phyloP scores from a whole-genome alignment of 768 basidiomycete species.

The Amanita rimosa region DNA sequence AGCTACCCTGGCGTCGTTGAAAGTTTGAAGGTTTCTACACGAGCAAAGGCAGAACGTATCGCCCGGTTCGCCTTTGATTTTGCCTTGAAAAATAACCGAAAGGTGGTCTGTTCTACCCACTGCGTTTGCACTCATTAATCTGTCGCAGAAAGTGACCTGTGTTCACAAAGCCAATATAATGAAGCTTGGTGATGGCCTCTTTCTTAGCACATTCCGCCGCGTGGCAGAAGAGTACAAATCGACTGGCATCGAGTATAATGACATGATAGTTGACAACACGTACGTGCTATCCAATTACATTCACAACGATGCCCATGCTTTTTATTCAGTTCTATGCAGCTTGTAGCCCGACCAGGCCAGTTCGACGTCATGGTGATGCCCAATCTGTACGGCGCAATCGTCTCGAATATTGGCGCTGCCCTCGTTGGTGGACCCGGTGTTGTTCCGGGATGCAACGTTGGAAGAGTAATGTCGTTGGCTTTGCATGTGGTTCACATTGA shows the following conservation, averaged over 20 bases:
- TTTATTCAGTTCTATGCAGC: slow-evolving; percentile 83
- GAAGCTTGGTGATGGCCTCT: slow-evolving; percentile 99
- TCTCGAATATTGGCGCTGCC: slow-evolving; percentile 97
- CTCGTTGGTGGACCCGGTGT: slow-evolving; percentile 97
- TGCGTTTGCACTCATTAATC: slow-evolving; percentile 1
- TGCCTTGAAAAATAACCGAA: slow-evolving; percentile 95
- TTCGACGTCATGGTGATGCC: slow-evolving; percentile 99
- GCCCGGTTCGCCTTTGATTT: slow-evolving; percentile 98
- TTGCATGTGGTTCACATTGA: slow-evolving; percentile 5
- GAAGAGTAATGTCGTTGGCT: slow-evolving; percentile 43
- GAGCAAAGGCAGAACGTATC: slow-evolving; percentile 92
- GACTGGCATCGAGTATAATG: slow-evolving; percentile 83
- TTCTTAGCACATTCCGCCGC: slow-evolving; percentile 95
- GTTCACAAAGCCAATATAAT: slow-evolving; percentile 99
- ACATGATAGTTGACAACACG: slow-evolving; percentile 99
- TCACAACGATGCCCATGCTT: neutral
- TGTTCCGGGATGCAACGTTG: slow-evolving; percentile 97
- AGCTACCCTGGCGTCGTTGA: slow-evolving; percentile 98
- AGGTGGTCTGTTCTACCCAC: slow-evolving; percentile 37
- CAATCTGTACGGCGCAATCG: slow-evolving; percentile 93
- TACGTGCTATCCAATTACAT: slow-evolving; percentile 21
- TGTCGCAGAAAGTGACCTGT: slow-evolving; percentile 87
- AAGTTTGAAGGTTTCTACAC: slow-evolving; percentile 93
- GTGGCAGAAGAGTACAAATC: slow-evolving; percentile 96
- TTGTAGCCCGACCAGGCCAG: slow-evolving; percentile 90